Percentiles rank a stretch among this genome's conserved stretches.
These are phyloP conservation scores for Trichoderma koningii DNA, from an alignment of 2,329 filamentous ascomycete species.

Conservation along the genomic window DNA sequence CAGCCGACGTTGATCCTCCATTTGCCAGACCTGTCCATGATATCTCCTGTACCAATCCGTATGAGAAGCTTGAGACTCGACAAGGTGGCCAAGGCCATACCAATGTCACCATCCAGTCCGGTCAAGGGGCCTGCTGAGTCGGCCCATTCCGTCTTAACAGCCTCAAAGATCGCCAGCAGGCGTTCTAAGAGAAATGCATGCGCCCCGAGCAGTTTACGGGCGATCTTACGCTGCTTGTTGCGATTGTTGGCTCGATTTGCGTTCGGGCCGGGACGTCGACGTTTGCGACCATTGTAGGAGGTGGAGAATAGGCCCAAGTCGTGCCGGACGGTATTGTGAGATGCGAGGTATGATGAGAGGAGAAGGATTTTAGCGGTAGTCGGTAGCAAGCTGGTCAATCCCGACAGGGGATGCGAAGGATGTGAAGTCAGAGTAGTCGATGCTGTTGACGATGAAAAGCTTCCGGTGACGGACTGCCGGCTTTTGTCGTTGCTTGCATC, in stretches of 20 bases:
- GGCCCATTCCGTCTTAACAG: conserved; percentile 61
- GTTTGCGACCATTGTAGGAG: conserved; percentile 56
- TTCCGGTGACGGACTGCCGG: background rate
- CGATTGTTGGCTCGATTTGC: conserved; percentile 39
- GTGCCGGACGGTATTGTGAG: conserved; percentile 74
- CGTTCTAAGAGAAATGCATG: conserved; percentile 77
- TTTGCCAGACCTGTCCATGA: conserved; percentile 68
- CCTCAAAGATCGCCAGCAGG: conserved; percentile 74
- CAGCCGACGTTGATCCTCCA: conserved; percentile 80
- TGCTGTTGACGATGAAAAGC: background rate
- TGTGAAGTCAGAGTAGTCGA: conserved; percentile 1
- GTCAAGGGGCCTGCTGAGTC: conserved; percentile 36
- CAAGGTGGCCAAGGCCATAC: conserved; percentile 70
- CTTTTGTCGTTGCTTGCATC: background rate
- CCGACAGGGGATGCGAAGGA: conserved; percentile 35
- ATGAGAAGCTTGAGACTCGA: conserved; percentile 69
- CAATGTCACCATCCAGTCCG: conserved; percentile 57
- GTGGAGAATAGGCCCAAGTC: conserved; percentile 78
- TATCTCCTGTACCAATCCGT: conserved; percentile 63
- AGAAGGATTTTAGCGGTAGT: conserved; percentile 74
- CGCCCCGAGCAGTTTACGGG: conserved; percentile 74
- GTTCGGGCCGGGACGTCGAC: conserved; percentile 52
- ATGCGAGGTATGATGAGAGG: conserved; percentile 76
- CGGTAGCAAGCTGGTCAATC: conserved; percentile 63
- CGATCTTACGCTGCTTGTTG: conserved; percentile 68